Evolutionary conservation across 257 asterid species (phyloP).

Genomic region (Scutellaria baicalensis): DNA sequence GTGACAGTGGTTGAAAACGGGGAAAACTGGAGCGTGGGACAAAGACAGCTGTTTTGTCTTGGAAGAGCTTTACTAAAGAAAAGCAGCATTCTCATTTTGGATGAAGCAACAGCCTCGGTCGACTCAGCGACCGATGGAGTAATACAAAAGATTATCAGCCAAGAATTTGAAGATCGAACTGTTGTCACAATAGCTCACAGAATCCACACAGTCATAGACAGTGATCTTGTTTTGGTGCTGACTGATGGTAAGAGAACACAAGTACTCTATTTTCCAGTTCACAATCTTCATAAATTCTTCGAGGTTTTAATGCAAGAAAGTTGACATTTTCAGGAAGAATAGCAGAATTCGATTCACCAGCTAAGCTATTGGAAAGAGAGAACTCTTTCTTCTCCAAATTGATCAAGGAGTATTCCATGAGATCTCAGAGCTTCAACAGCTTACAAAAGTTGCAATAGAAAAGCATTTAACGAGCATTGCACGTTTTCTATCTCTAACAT

Average conservation of each 20-base stretch:
- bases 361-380: slow-evolving; percentile 79
- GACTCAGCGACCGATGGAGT: slow-evolving; percentile 93
- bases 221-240: slow-evolving; percentile 80
- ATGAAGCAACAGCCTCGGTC: slow-evolving; percentile 95
- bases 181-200: slow-evolving; percentile 96
- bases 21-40: slow-evolving; percentile 98
- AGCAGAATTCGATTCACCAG: slow-evolving; percentile 88
- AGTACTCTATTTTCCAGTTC: not conserved
- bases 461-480: not conserved
- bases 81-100: slow-evolving; percentile 82
- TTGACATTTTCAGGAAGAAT: slow-evolving; percentile 54
- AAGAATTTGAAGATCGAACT: slow-evolving; percentile 66
- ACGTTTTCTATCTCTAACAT: not conserved
- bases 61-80: slow-evolving; percentile 91
- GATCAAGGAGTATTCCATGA: slow-evolving; percentile 78
- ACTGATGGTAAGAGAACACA: slow-evolving; percentile 73
- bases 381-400: slow-evolving; percentile 87
- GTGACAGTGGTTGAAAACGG: slow-evolving; percentile 87
- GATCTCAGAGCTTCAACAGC: slow-evolving; percentile 64
- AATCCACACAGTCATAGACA: slow-evolving; percentile 96
- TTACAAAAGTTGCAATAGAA: slow-evolving; percentile 26
- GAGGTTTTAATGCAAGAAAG: not conserved
- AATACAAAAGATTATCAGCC: slow-evolving; percentile 64
- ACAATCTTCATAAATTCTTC: not conserved
- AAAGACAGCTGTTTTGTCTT: slow-evolving; percentile 87